These are phyloP conservation scores for Coemansia javaensis DNA, from an alignment of 192 early-diverging fungal species.

Conservation along the genomic window DNA sequence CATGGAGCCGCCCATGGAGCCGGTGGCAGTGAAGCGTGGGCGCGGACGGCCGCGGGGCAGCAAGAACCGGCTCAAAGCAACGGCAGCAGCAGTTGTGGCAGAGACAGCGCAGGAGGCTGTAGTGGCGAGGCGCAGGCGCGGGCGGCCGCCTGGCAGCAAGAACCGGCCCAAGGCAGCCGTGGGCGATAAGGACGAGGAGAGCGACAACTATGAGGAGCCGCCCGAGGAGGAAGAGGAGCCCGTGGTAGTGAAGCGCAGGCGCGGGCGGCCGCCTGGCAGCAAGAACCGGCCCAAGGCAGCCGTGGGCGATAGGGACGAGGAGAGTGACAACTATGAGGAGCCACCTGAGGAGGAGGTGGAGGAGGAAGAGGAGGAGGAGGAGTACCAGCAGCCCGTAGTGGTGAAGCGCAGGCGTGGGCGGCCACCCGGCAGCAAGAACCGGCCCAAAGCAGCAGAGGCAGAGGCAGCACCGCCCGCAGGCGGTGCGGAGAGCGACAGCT, in stretches of 20 bases:
- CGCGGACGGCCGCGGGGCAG: slow-evolving; percentile 3
- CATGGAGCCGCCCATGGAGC: neutral
- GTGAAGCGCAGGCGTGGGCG: too few relatives aligned
- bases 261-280: neutral
- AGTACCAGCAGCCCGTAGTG: too few relatives aligned
- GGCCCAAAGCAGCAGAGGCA: neutral
- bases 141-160: neutral
- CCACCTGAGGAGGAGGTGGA: too few relatives aligned
- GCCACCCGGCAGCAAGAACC: neutral
- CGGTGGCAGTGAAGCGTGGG: neutral
- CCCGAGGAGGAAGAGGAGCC: too few relatives aligned
- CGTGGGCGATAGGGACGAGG: too few relatives aligned
- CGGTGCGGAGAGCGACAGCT: neutral
- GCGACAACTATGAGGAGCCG: too few relatives aligned
- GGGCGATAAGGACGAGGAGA: too few relatives aligned
- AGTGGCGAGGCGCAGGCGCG: neutral
- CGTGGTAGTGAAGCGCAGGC: too few relatives aligned
- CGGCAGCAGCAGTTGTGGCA: neutral
- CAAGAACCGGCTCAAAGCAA: neutral
- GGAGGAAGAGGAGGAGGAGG: too few relatives aligned
- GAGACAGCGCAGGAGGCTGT: too few relatives aligned
- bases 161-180: neutral
- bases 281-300: neutral
- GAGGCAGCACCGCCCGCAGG: too few relatives aligned
- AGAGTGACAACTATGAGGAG: too few relatives aligned